phyloP scores from a whole-genome alignment of 305 asterid species.

The Fraxinus velutina region DNA sequence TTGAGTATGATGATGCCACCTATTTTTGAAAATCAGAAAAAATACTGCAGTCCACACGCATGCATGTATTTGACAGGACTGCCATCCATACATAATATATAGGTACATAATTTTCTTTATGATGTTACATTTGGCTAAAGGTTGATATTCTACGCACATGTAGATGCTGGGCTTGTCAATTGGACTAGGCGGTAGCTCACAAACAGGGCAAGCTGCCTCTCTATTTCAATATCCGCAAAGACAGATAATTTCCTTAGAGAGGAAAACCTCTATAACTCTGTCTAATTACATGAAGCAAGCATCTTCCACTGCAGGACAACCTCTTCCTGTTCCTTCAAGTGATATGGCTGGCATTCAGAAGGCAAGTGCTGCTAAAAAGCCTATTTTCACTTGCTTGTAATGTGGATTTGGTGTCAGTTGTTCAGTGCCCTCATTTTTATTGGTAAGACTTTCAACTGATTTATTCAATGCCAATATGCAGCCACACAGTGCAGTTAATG shows the following conservation, averaged over 20 bases:
- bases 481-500: slow-evolving; percentile 54
- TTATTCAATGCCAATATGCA: slow-evolving; percentile 34
- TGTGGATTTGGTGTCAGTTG: slow-evolving; percentile 1
- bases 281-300: slow-evolving; percentile 61
- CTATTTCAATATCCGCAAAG: slow-evolving; percentile 59
- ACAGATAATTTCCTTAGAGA: slow-evolving; percentile 52
- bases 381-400: slow-evolving; percentile 9
- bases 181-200: slow-evolving; percentile 52
- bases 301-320: slow-evolving; percentile 52
- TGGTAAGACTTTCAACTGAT: slow-evolving; percentile 21
- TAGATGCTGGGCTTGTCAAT: slow-evolving; percentile 51
- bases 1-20: not conserved
- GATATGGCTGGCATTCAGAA: slow-evolving; percentile 60
- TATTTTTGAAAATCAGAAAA: not conserved
- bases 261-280: slow-evolving; percentile 46
- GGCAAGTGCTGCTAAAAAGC: slow-evolving; percentile 45
- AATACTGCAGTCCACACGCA: not conserved
- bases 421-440: slow-evolving; percentile 7
- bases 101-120: not conserved
- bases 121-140: slow-evolving; percentile 1
- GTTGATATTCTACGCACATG: slow-evolving; percentile 11
- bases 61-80: not conserved
- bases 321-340: slow-evolving; percentile 40
- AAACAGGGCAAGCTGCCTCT: slow-evolving; percentile 54
- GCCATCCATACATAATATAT: not conserved